Evolutionary conservation across 2,329 filamentous ascomycete species (phyloP), one percentile per base, ranked within the genome.

Genomic region (Colletotrichum sp.): DNA sequence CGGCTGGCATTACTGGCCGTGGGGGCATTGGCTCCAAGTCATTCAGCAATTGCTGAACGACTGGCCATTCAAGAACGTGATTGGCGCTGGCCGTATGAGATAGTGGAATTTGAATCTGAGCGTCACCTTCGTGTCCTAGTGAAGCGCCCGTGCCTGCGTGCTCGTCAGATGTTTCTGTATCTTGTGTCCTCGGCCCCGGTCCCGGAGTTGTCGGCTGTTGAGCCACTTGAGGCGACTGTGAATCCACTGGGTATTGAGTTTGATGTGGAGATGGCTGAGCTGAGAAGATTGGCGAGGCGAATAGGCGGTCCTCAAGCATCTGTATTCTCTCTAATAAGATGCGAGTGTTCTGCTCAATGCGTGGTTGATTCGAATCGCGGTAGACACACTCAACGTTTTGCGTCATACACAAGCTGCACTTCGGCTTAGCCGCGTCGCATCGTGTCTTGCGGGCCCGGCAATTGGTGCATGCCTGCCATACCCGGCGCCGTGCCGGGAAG

Each of bases 361-460:
- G 78, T 2, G 79, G 79, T 12, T 81, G 79, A 26, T 80, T 78
- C 32, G 81, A 77, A 56, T 83, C 81, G n/a, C 77, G 73, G 21
- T 83, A 83, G 5, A 81, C 68, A 68, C 81, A 83, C 36, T 81
- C 81, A 2, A 82, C 80, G 30, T 80, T 77, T 8, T 82, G 80
- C 3, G 76, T 52, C n/a, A 77, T 38, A 56, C 81, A 83, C 9
- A 81, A 72, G 28, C 81, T 78, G 64, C 81, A 83, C 70, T 76
- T 77, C 5, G 81, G 81, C 65, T 81, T 75, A 2, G 75, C 80
- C 13, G 81, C 81, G 61, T 83, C 81, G 58, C 81, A 83, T 3
- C 81, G 78, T 4, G 79, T 81, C 73, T 83, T 83, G 28, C 81
- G 80, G n/a, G 77, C 73, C 7, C 81, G 79, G 60, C 81, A 83